Conservation (phyloP, 2,329 filamentous ascomycete genomes). For the Myriosclerotinia scirpicola region DNA sequence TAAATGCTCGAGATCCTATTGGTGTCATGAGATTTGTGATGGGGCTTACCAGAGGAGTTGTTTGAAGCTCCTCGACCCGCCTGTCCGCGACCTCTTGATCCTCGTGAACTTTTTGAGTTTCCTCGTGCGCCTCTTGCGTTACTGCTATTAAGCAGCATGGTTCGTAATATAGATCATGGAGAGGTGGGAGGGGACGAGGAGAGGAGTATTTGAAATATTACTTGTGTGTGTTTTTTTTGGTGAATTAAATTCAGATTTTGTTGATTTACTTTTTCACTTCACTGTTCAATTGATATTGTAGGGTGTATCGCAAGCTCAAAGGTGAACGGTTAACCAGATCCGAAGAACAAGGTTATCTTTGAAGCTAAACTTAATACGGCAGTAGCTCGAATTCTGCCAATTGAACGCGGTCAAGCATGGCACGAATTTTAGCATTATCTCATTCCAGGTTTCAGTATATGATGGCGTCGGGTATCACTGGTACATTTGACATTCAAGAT, state of each 20-base stretch:
- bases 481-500: too few species aligned
- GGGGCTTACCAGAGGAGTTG: slow-evolving; percentile 39
- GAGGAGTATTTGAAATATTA: slow-evolving; percentile 27
- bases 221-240: slow-evolving; percentile 4
- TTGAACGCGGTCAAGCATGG: neutral
- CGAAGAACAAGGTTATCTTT: slow-evolving; percentile 1
- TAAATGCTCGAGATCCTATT: slow-evolving; percentile 24
- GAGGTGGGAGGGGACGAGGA: slow-evolving; percentile 29
- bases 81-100: slow-evolving; percentile 38
- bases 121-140: slow-evolving; percentile 36
- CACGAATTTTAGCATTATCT: too few species aligned
- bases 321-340: neutral
- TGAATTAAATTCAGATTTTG: neutral
- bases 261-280: neutral
- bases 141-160: slow-evolving; percentile 37
- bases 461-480: too few species aligned
- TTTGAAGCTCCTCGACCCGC: slow-evolving; percentile 40
- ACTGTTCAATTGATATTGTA: neutral
- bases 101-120: slow-evolving; percentile 36
- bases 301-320: slow-evolving; percentile 1
- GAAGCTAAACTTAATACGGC: slow-evolving; percentile 3
- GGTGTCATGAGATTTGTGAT: slow-evolving; percentile 25
- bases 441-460: too few species aligned
- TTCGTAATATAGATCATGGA: slow-evolving; percentile 39
- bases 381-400: neutral